Evolutionary conservation across 495 filamentous ascomycete species (phyloP).

Genomic region (Neurospora sp.): DNA sequence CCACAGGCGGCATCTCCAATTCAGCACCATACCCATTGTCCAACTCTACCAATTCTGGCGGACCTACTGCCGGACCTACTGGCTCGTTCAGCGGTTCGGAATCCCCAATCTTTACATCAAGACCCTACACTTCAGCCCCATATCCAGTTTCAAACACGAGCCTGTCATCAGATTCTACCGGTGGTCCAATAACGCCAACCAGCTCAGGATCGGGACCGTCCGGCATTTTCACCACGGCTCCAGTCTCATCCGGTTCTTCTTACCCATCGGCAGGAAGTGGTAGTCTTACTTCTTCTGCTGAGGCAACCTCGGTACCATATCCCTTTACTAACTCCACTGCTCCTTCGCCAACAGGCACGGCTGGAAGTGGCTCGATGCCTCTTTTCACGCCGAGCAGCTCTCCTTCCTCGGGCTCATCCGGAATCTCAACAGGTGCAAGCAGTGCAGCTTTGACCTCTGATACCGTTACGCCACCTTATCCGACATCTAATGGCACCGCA

Average conservation of each 20-base stretch:
- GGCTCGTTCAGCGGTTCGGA: neutral
- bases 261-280: neutral
- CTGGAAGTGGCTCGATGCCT: neutral
- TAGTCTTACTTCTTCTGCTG: neutral
- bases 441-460: neutral
- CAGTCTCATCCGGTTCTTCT: constrained; percentile 1
- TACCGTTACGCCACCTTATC: constrained; percentile 8
- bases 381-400: neutral
- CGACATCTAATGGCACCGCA: constrained; percentile 1
- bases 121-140: constrained; percentile 6
- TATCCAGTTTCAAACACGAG: constrained; percentile 16
- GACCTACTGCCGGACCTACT: constrained; percentile 15
- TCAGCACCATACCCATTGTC: constrained; percentile 19
- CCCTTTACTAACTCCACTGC: constrained; percentile 15
- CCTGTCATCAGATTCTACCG: constrained; percentile 3
- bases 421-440: neutral
- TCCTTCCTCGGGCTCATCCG: neutral
- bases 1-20: constrained; percentile 1
- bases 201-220: neutral
- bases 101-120: neutral
- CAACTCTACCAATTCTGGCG: constrained; percentile 13
- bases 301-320: constrained; percentile 8
- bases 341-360: neutral
- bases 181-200: neutral
- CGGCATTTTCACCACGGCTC: neutral